Evolutionary conservation across 2,329 filamentous ascomycete genomes (phyloP), one percentile per base, ranked within the genome.

Genomic region (Clonostachys rhizophaga): DNA sequence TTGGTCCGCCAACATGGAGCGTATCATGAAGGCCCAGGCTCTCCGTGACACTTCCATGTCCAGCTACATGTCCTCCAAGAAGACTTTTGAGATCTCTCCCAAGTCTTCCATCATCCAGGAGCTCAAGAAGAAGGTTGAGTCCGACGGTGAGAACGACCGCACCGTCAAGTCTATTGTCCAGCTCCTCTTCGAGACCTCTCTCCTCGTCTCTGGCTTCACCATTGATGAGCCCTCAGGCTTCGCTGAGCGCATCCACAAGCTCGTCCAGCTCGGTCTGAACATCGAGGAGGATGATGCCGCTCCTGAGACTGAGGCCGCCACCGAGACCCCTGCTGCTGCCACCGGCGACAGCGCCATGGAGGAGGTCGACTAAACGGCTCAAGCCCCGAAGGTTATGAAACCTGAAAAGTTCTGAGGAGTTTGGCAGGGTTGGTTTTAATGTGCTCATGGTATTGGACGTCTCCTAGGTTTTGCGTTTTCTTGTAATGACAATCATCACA

Each of bases 1-100:
- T 76, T 99, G 94, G 94, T 97, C 92, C 49, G 94, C 94, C 69
- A 99, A 99, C 85, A 99, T 99, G 94, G 94, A 99, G 84, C 94
- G 94, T 81, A 99, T 99, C 86, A 99, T 99, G 94, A 99, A 99
- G 87, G 94, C 94, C 30, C 94, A 99, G 82, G 94, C 94, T 66
- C 92, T 99, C 65, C 94, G 94, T 78, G 94, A 99, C 79, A 99
- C 94, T 60, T 96, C 91, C 65, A 99, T 99, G 94, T 90, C 84
- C 76, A 95, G 90, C 63, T 99, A 99, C 89, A 99, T 99, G 94
- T 95, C 90, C 58, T 97, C 92, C 70, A 99, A 99, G 91, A 99
- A 99, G 90, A 99, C 94, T 34, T 97, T 99, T 61, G 94, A 99
- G 81, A 97, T 99, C 75, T 97, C 94, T n/a, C 94, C 94, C 72